These are phyloP conservation scores for Naganishia vaughanmartiniae DNA, from an alignment of 768 basidiomycete genomes.

Conservation along the genomic window DNA sequence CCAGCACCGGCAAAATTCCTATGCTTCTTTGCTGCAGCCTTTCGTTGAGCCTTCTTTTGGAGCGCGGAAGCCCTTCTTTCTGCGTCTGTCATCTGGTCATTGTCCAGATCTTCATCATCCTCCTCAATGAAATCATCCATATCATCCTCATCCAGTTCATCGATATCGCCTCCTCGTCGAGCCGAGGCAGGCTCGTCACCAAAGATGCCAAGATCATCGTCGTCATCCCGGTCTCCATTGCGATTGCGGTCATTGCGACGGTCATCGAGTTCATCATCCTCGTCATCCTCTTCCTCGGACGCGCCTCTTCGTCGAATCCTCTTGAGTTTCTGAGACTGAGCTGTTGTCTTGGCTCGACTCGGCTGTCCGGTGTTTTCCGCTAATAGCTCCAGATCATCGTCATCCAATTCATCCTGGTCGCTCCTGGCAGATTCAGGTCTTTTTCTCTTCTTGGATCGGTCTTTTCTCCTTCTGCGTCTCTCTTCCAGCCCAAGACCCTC, in stretches of 20 bases:
- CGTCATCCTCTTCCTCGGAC: conserved; percentile 63
- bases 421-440: conserved; percentile 57
- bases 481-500: conserved; percentile 32
- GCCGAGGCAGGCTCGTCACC: conserved; percentile 73
- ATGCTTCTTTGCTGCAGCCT: conserved; percentile 62
- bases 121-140: conserved; percentile 69
- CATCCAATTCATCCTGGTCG: conserved; percentile 62
- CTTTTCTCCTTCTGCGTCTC: conserved; percentile 59
- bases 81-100: conserved; percentile 65
- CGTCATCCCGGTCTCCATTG: conserved; percentile 57
- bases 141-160: conserved; percentile 59
- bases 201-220: conserved; percentile 63
- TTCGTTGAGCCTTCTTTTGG: conserved; percentile 57
- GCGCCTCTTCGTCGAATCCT: conserved; percentile 74
- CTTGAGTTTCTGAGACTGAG: conserved; percentile 63
- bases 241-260: conserved; percentile 1
- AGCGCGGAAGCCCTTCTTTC: conserved; percentile 49
- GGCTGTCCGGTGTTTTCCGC: conserved; percentile 77
- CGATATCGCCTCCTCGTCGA: conserved; percentile 54
- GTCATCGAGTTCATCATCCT: conserved; percentile 58
- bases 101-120: conserved; percentile 55
- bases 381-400: conserved; percentile 77
- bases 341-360: conserved; percentile 41
- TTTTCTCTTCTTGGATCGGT: conserved; percentile 57
- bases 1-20: conserved; percentile 69